phyloP scores from a whole-genome alignment of 2,329 filamentous ascomycete species.

The Chrysoporthe cubensis region DNA sequence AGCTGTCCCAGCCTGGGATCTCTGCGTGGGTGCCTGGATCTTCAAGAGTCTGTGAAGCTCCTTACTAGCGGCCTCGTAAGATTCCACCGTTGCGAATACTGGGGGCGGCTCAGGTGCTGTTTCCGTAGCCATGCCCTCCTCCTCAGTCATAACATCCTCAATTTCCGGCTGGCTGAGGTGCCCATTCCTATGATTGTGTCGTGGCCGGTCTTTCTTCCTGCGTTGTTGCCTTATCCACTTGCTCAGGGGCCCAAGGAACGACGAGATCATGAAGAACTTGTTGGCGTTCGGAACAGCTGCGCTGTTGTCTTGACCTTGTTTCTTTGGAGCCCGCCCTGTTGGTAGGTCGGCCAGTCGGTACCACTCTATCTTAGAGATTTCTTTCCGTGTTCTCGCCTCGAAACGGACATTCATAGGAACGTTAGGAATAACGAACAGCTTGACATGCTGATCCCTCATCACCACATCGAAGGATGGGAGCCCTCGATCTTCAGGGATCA shows the following conservation, averaged over 20 bases:
- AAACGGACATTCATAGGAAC: slow-evolving; percentile 87
- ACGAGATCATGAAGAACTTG: slow-evolving; percentile 98
- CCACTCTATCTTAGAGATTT: slow-evolving; percentile 97
- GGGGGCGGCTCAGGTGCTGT: slow-evolving; percentile 39
- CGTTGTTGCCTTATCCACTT: slow-evolving; percentile 89
- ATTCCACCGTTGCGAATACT: slow-evolving; percentile 36
- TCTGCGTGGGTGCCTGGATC: slow-evolving; percentile 57
- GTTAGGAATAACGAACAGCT: slow-evolving; percentile 88
- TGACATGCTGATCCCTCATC: slow-evolving; percentile 91
- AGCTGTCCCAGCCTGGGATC: slow-evolving; percentile 43
- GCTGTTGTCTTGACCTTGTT: slow-evolving; percentile 57
- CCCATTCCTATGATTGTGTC: slow-evolving; percentile 30
- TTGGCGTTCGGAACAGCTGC: slow-evolving; percentile 67
- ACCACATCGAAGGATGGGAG: slow-evolving; percentile 86
- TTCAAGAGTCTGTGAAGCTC: slow-evolving; percentile 61
- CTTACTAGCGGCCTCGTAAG: slow-evolving; percentile 50
- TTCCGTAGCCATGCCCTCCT: slow-evolving; percentile 55
- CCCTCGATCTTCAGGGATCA: slow-evolving; percentile 72
- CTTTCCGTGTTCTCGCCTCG: slow-evolving; percentile 88
- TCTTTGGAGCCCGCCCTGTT: slow-evolving; percentile 71
- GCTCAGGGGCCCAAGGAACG: slow-evolving; percentile 82
- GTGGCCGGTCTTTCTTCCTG: slow-evolving; percentile 66
- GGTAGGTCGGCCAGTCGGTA: slow-evolving; percentile 89
- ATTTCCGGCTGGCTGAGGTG: slow-evolving; percentile 47
- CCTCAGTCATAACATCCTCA: slow-evolving; percentile 65